Percentiles rank a stretch among this genome's conserved stretches.
phyloP scores from a whole-genome alignment of 1,284 basidiomycete species.

The Puccinia polysora region DNA sequence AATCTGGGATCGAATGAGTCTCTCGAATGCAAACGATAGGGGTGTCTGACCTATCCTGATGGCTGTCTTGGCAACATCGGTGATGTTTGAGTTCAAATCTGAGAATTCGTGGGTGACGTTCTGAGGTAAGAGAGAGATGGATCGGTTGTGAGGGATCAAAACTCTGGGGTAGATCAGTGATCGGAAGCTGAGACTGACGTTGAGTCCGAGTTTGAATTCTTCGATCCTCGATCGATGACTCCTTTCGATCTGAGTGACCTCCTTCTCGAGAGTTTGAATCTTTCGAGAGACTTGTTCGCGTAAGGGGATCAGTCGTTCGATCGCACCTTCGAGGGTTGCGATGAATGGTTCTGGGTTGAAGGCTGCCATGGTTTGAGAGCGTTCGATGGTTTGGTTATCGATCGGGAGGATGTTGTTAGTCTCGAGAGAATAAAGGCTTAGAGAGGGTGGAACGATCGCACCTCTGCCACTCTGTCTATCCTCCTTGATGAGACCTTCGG shows the following conservation, averaged over 20 bases:
- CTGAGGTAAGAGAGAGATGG: slow-evolving; percentile 10
- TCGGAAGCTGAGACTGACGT: slow-evolving; percentile 17
- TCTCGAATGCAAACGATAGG: not conserved
- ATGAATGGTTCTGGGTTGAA: slow-evolving; percentile 45
- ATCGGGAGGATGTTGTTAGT: not conserved
- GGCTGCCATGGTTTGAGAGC: slow-evolving; percentile 19
- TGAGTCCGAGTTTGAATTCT: slow-evolving; percentile 40
- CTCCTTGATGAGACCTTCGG: slow-evolving; percentile 41
- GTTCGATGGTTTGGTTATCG: not conserved
- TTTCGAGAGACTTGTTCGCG: slow-evolving; percentile 21
- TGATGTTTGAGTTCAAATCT: slow-evolving; percentile 60
- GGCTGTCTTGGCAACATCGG: slow-evolving; percentile 87
- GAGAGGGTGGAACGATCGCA: not conserved
- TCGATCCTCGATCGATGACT: slow-evolving; percentile 40
- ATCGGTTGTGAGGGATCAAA: not conserved
- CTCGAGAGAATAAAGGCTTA: not conserved
- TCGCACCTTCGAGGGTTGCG: slow-evolving; percentile 31
- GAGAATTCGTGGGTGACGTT: slow-evolving; percentile 42
- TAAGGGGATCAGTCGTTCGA: slow-evolving; percentile 40
- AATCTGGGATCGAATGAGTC: too few relatives aligned
- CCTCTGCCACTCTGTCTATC: slow-evolving; percentile 43
- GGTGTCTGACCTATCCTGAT: slow-evolving; percentile 73
- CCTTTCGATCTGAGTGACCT: slow-evolving; percentile 39
- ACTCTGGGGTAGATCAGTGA: too few relatives aligned
- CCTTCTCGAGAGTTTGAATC: slow-evolving; percentile 36